These are phyloP conservation scores for Hygrophila difformis DNA, from an alignment of 257 asterid genomes.

Conservation along the genomic window DNA sequence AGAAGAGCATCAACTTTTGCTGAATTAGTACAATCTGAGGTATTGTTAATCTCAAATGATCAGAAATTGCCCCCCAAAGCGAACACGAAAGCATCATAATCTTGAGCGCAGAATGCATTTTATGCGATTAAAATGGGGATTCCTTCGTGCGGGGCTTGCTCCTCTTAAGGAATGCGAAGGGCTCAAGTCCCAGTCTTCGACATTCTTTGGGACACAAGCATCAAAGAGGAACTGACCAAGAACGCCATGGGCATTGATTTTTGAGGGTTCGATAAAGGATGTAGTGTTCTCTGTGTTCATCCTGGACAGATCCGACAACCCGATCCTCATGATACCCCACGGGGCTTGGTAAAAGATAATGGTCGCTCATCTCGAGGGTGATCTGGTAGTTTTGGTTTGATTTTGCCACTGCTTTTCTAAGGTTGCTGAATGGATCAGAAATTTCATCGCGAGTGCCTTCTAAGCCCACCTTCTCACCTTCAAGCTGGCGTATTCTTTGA, in stretches of 20 bases:
- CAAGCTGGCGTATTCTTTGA: slow-evolving; percentile 49
- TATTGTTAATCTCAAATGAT: too few species aligned
- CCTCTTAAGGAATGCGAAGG: slow-evolving; percentile 25
- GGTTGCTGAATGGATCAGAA: slow-evolving; percentile 41
- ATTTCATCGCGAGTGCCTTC: slow-evolving; percentile 43
- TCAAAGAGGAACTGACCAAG: slow-evolving; percentile 77
- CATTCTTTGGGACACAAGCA: slow-evolving; percentile 68
- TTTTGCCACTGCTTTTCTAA: slow-evolving; percentile 53
- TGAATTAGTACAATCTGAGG: too few species aligned
- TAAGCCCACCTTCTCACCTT: slow-evolving; percentile 67
- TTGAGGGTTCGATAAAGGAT: too few species aligned
- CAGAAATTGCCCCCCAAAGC: too few species aligned
- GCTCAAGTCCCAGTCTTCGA: slow-evolving; percentile 85
- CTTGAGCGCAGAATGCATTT: slow-evolving; percentile 89
- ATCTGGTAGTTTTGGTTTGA: slow-evolving; percentile 47
- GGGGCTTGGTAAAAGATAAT: slow-evolving; percentile 41
- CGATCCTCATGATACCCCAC: slow-evolving; percentile 58
- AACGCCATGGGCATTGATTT: slow-evolving; percentile 63
- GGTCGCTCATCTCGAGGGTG: slow-evolving; percentile 41
- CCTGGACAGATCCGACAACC: slow-evolving; percentile 37
- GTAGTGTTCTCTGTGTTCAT: too few species aligned
- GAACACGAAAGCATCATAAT: too few species aligned
- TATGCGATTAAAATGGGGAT: slow-evolving; percentile 63
- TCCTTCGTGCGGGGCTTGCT: slow-evolving; percentile 32
- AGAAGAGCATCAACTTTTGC: too few species aligned